Base-by-base conservation (phyloP, 2,329 filamentous ascomycete genomes). In the Exophiala sp. region DNA sequence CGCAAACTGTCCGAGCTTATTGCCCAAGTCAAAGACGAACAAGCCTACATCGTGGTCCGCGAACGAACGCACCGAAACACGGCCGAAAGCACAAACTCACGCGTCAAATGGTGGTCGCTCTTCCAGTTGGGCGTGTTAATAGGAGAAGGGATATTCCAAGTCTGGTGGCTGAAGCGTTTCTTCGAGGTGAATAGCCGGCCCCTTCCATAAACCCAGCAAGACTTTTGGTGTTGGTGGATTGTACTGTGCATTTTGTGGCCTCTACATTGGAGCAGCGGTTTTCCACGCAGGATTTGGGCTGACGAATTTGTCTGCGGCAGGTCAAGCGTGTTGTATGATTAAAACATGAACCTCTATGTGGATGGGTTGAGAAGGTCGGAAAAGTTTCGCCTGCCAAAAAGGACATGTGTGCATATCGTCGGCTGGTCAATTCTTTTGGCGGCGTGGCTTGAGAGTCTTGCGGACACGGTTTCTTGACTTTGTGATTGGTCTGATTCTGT, bases 51-150 rank as follows among this genome's bases (percentile, higher is more conserved):
- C 65, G 83, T 98, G 56, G 74, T 97, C 52, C 86, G 93, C 62
- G 93, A 98, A 75, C 81, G 93, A 65, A 95, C 88, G 61, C 93
- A 98, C 78, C 82, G 93, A 68, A 98, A 98, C 75, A 98, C 93
- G 8, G 93, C 93, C 58, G 93, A 98, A 76, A 96, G 90, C 79
- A 98, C 93, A 64, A 98, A 98, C 71, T 80, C 82, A 62, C 81
- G 93, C 60, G 93, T 98, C 68, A 98, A 98, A 77, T 98, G 93
- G 93, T 98, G 93, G 93, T 96, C 93, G 70, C 80, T 97, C 63
- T 97, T 97, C 71, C 90, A 98, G 72, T 82, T 98, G 58, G 79
- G 82, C 49, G 83, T 97, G 43, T 80, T 98, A 57, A 77, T 94
- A 59, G 89, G 86, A 63, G 88, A 97, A 75, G 93, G 89, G 54